Evolutionary conservation across 2,329 filamentous ascomycete species (phyloP), one percentile per base, ranked within the genome.

Genomic region (Metarhizium anisopliae): DNA sequence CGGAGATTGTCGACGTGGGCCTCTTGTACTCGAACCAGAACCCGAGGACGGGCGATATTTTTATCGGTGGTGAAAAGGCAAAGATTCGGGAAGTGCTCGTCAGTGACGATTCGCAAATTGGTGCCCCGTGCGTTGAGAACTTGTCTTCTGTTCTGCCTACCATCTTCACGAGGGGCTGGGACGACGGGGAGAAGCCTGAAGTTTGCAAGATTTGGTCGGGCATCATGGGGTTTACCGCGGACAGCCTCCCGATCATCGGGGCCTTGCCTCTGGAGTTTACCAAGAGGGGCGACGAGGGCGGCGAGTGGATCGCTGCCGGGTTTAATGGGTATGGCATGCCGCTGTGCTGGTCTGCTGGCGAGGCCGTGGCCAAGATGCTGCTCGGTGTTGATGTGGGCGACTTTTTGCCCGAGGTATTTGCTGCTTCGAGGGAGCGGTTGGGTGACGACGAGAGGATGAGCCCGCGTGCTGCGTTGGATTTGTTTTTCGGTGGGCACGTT

Each of bases 301-400:
- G 52, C 6, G 77, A 80, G 59, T 80, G 76, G 76, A 70, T 79
- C 11, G 68, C 73, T 3, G 77, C 74, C 0, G 77, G 75, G 0
- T 80, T 74, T 58, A 70, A 66, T 47, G 77, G 77, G 6, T 75
- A 78, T 20, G 77, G 77, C 2, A 79, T 80, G 76, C 71, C 72
- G 3, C 74, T 73, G 63, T 74, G 75, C 3, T 80, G 77, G 77
- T 68, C 77, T 3, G 75, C 69, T 29, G 77, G 76, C 0, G 69
- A 69, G 25, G 77, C 76, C 0, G 52, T 68, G 42, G 64, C 59
- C 0, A 61, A 60, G 6, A 65, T 66, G 61, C 56, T 67, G 6
- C 51, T 66, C 1, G 63, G 60, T 0, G 59, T 64, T 13, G 62
- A 58, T 0, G 65, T 62, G 35, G 13, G 35, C 2, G 59, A 45